These are phyloP conservation scores for Oenanthe javanica DNA, from an alignment of 140 eudicot species.

Conservation along the genomic window DNA sequence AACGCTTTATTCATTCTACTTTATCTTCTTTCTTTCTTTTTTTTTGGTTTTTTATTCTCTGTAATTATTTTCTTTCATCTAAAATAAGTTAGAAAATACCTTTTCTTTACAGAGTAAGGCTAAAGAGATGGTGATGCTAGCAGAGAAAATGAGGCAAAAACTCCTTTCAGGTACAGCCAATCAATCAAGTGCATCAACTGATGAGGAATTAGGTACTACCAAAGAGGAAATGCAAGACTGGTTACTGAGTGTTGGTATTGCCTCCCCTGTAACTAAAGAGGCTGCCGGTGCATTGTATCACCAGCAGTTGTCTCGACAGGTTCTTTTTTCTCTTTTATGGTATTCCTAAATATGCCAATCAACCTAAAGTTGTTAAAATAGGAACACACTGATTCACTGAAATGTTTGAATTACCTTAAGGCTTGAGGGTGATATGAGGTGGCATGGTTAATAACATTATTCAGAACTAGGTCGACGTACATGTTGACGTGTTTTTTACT, in stretches of 20 bases:
- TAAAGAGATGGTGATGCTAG: constrained; percentile 91
- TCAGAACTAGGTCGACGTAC: not conserved
- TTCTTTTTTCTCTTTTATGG: constrained; percentile 7
- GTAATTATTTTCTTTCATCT: not conserved
- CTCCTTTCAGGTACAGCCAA: constrained; percentile 62
- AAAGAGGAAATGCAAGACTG: constrained; percentile 98
- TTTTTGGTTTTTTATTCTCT: not conserved
- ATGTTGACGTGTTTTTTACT: not conserved
- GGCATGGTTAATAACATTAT: too few species aligned
- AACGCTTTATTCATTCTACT: not conserved
- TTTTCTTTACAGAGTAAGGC: constrained; percentile 62
- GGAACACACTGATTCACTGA: not conserved
- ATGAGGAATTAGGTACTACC: constrained; percentile 72
- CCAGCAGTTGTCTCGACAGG: constrained; percentile 95
- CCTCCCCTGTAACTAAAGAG: constrained; percentile 94
- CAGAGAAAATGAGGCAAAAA: constrained; percentile 84
- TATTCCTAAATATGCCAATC: not conserved
- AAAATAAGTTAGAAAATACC: not conserved
- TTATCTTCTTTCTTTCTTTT: not conserved
- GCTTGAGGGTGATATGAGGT: not conserved
- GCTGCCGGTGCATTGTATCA: constrained; percentile 97
- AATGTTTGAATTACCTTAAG: not conserved
- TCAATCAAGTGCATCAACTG: constrained; percentile 49
- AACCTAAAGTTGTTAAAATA: not conserved
- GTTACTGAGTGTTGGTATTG: constrained; percentile 90